Evolutionary conservation across 1,284 basidiomycete genomes (phyloP).

Genomic region (Mycosarcoma mackinlayi): DNA sequence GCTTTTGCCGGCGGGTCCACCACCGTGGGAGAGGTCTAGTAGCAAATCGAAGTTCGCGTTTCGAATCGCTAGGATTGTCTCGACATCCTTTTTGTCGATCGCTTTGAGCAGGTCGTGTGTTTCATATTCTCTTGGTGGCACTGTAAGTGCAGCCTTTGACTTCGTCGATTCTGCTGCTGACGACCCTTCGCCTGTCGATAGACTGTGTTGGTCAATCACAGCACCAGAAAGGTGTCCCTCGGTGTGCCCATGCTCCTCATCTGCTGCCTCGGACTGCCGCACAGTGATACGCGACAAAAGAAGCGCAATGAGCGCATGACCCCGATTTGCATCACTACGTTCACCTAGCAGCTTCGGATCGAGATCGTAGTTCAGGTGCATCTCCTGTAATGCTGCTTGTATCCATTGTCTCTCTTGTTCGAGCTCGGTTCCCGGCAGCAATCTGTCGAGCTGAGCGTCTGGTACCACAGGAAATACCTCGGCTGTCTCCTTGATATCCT

Average conservation of each 20-base stretch:
- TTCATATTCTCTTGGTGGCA: constrained; percentile 41
- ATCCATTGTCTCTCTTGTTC: constrained; percentile 27
- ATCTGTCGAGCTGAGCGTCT: constrained; percentile 26
- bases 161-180: constrained; percentile 3
- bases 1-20: constrained; percentile 17
- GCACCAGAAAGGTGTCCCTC: constrained; percentile 36
- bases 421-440: constrained; percentile 34
- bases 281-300: constrained; percentile 39
- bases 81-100: constrained; percentile 62
- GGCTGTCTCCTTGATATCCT: constrained; percentile 20
- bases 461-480: constrained; percentile 32
- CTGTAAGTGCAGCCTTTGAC: constrained; percentile 3
- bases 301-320: constrained; percentile 45
- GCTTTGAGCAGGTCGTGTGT: constrained; percentile 64
- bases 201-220: constrained; percentile 7
- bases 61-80: constrained; percentile 63
- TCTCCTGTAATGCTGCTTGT: constrained; percentile 51
- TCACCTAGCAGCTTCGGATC: constrained; percentile 55
- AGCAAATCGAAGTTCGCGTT: constrained; percentile 63
- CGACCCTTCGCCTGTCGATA: not conserved
- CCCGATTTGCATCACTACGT: constrained; percentile 41
- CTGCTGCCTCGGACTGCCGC: not conserved
- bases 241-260: constrained; percentile 9
- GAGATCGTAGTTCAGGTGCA: constrained; percentile 58
- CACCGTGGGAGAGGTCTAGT: constrained; percentile 53